Percentiles rank a stretch among this genome's conserved stretches.
Evolutionary conservation across 257 asterid species (phyloP).

Genomic region (Penstemon newberryi): DNA sequence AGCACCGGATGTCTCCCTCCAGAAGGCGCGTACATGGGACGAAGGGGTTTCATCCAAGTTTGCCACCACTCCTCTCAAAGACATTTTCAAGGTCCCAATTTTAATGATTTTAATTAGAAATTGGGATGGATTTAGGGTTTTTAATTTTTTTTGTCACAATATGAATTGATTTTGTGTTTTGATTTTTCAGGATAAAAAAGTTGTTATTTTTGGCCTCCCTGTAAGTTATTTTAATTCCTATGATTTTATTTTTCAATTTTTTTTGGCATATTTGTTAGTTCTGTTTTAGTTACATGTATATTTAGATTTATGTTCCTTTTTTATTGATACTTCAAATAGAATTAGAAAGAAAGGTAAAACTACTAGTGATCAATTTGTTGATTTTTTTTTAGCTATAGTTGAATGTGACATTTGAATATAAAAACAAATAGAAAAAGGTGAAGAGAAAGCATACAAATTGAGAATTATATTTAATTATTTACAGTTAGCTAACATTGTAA

Average conservation of each 20-base stretch:
- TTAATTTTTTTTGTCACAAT: background rate
- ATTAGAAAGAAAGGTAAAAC: too few species aligned
- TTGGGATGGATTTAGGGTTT: constrained; percentile 26
- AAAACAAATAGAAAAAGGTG: too few species aligned
- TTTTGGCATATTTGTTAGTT: background rate
- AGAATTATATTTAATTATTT: too few species aligned
- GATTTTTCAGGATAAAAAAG: constrained; percentile 78
- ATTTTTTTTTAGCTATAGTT: too few species aligned
- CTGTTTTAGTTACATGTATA: background rate
- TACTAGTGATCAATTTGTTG: too few species aligned
- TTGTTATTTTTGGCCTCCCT: constrained; percentile 95
- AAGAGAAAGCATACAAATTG: too few species aligned
- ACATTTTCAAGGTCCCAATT: constrained; percentile 69
- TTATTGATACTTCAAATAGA: too few species aligned
- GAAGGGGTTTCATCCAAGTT: constrained; percentile 92
- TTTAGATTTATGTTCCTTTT: too few species aligned
- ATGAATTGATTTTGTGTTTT: constrained; percentile 16
- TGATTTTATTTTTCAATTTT: background rate
- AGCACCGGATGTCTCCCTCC: constrained; percentile 76
- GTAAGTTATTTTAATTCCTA: constrained; percentile 45
- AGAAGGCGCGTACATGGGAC: constrained; percentile 93
- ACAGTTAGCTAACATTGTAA: too few species aligned
- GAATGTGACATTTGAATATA: too few species aligned
- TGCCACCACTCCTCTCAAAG: constrained; percentile 65
- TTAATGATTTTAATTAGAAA: background rate